Conservation (phyloP, 352 stramenopile species). For the Stramenopiles sp. region DNA sequence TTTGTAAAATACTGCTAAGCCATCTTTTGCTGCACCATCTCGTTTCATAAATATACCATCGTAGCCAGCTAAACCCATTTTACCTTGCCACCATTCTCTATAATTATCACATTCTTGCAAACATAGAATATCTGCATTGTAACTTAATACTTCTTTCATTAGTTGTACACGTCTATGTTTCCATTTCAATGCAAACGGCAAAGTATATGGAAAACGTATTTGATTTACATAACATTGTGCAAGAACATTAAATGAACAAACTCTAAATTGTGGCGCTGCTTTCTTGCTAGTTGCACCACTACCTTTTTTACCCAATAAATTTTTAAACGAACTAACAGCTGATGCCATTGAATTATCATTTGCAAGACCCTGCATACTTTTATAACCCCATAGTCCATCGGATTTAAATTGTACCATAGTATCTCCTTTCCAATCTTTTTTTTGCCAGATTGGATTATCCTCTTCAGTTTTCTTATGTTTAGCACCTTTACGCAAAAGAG, state of each 20-base stretch:
- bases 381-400: neutral
- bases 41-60: constrained; percentile 45
- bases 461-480: neutral
- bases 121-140: constrained; percentile 53
- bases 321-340: neutral
- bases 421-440: neutral
- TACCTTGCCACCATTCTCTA: constrained; percentile 45
- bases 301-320: neutral
- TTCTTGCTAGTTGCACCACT: neutral
- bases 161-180: neutral
- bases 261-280: constrained; percentile 26
- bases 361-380: neutral
- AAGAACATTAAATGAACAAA: constrained; percentile 54
- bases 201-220: neutral
- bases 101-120: constrained; percentile 67
- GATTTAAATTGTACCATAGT: neutral
- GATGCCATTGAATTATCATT: neutral
- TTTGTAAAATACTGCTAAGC: constrained; percentile 50
- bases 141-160: constrained; percentile 39
- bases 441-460: neutral
- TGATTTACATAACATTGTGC: constrained; percentile 41
- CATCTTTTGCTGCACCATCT: constrained; percentile 28
- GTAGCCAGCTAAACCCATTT: constrained; percentile 42
- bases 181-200: neutral
- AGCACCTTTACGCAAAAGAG: neutral